Evolutionary conservation across 176 grass and related monocot species (phyloP).

Genomic region (Eleusine coracana): DNA sequence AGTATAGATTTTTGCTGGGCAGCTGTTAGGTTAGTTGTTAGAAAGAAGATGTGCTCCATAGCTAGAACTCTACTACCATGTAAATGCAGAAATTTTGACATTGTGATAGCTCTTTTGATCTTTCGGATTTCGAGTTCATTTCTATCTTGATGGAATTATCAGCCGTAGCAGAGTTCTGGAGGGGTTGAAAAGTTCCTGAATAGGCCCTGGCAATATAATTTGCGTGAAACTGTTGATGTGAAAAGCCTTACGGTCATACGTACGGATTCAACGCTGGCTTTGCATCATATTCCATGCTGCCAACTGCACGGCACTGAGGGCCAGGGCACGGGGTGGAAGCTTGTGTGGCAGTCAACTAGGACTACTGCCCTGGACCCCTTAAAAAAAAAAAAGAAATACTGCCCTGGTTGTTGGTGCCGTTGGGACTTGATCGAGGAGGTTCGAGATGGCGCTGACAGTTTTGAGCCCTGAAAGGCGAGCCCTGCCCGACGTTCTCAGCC

Average conservation of each 20-base stretch:
- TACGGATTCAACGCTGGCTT: not conserved
- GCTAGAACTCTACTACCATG: not conserved
- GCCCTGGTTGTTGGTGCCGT: not conserved
- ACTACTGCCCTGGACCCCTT: not conserved
- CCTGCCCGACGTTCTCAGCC: no score
- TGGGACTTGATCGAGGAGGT: not conserved
- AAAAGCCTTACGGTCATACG: not conserved
- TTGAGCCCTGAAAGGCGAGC: not conserved
- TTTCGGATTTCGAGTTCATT: not conserved
- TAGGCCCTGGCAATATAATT: not conserved
- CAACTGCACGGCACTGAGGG: no score
- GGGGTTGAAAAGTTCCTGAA: not conserved
- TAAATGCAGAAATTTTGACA: constrained; percentile 37
- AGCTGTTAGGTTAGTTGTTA: not conserved
- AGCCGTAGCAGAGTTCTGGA: not conserved
- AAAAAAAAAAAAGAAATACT: no score
- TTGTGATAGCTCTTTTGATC: not conserved
- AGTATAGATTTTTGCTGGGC: not conserved
- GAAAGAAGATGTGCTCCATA: not conserved
- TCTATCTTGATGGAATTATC: not conserved
- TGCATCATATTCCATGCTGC: no score
- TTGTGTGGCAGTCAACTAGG: not conserved
- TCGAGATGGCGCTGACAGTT: not conserved
- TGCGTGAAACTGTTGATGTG: not conserved
- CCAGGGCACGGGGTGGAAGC: not conserved